Conservation (phyloP, 2,329 filamentous ascomycete species). For the Podosphaera xanthii region DNA sequence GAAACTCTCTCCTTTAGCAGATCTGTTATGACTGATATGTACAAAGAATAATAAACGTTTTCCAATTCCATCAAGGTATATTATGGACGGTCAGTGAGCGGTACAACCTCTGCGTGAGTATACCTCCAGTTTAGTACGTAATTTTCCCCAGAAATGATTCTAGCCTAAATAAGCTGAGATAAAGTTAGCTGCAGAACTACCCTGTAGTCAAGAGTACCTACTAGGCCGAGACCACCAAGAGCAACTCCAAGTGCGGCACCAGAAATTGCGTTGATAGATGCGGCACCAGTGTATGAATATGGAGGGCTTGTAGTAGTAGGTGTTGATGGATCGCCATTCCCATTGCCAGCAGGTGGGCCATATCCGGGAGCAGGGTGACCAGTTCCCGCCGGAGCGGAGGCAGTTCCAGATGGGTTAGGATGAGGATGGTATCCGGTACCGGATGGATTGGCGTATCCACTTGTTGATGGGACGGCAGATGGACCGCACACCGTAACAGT, state of each 20-base stretch:
- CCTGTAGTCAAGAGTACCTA: slow-evolving; percentile 4
- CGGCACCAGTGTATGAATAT: slow-evolving; percentile 13
- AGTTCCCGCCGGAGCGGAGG: slow-evolving; percentile 7
- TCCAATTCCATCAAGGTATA: no score
- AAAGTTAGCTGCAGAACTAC: no score
- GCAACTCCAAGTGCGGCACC: slow-evolving; percentile 15
- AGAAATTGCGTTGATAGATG: slow-evolving; percentile 12
- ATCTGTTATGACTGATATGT: no score
- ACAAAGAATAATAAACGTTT: no score
- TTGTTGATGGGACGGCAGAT: slow-evolving; percentile 6
- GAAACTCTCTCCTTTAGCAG: no score
- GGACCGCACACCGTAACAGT: slow-evolving; percentile 4
- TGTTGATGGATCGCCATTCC: background rate
- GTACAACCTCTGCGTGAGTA: no score
- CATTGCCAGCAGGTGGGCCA: background rate
- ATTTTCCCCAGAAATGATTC: no score
- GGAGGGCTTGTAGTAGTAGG: slow-evolving; percentile 10
- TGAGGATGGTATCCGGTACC: background rate
- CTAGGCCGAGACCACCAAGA: slow-evolving; percentile 16
- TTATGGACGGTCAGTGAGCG: no score
- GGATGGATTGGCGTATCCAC: slow-evolving; percentile 1
- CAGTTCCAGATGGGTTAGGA: background rate
- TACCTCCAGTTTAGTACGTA: no score
- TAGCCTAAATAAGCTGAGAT: no score
- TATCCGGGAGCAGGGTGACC: slow-evolving; percentile 6